phyloP scores from a whole-genome alignment of 108 stramenopile species.

The Stephanodiscus triporus region DNA sequence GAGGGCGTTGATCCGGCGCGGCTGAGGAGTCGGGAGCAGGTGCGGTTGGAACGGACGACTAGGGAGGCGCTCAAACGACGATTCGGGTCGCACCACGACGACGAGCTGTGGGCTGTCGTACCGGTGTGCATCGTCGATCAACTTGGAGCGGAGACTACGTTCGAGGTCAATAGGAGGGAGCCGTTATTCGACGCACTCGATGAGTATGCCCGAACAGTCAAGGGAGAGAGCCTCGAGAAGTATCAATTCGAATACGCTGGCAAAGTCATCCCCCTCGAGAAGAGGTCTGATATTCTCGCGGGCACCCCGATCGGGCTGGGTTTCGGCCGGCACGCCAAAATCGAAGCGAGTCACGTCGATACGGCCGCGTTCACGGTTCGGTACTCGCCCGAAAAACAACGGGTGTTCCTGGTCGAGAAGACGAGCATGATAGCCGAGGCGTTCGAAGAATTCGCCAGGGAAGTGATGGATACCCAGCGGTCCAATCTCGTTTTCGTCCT shows the following conservation, averaged over 20 bases:
- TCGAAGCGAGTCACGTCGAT: conserved; percentile 1
- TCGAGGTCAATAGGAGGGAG: conserved; percentile 13
- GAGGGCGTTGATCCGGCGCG: too few species aligned
- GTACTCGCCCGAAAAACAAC: not conserved
- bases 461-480: not conserved
- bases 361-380: conserved; percentile 7
- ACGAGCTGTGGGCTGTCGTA: conserved; percentile 59
- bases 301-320: not conserved
- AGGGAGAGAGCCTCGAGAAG: conserved; percentile 10
- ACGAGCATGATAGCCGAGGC: conserved; percentile 4
- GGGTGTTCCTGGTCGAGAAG: not conserved
- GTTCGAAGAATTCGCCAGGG: conserved; percentile 1
- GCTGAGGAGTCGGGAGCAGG: not conserved
- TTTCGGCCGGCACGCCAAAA: not conserved
- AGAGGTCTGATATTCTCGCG: not conserved
- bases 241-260: conserved; percentile 17
- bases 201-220: not conserved
- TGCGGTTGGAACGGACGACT: conserved; percentile 33
- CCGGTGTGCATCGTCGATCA: conserved; percentile 1
- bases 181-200: not conserved
- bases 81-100: conserved; percentile 57
- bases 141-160: not conserved
- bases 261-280: not conserved
- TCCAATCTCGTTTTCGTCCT: conserved; percentile 3
- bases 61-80: conserved; percentile 65